Evolutionary conservation across 2,329 filamentous ascomycete genomes (phyloP).

Genomic region (Colletotrichum sp.): DNA sequence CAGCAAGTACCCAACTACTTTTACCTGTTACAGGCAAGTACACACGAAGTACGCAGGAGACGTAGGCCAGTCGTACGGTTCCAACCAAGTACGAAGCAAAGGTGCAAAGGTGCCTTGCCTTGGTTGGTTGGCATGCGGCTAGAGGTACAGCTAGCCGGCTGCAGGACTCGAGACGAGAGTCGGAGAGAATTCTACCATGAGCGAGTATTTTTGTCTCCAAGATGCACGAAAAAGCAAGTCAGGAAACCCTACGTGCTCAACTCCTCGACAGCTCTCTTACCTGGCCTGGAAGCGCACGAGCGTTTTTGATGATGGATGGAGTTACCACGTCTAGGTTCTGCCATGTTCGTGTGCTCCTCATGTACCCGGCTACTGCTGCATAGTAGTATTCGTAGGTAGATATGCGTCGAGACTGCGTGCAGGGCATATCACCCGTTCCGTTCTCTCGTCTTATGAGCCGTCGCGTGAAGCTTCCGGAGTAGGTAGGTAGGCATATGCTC

Average conservation of each 20-base stretch:
- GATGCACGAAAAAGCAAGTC: not conserved
- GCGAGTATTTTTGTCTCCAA: not conserved
- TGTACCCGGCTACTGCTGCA: not conserved
- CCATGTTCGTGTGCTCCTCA: not conserved
- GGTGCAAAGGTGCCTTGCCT: not conserved
- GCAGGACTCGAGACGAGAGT: not conserved
- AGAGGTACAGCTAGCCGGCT: not conserved
- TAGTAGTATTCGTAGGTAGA: not conserved
- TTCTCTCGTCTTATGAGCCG: not conserved
- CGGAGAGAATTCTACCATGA: not conserved
- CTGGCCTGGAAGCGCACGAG: not conserved
- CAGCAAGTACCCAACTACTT: not conserved
- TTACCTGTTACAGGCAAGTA: not conserved
- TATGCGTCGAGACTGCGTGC: not conserved
- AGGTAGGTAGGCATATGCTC: not conserved
- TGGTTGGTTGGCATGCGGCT: not conserved
- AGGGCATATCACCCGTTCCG: not conserved
- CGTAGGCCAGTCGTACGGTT: not conserved
- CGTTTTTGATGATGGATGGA: not conserved
- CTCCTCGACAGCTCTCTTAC: not conserved
- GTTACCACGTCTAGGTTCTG: not conserved
- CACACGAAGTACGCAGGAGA: not conserved
- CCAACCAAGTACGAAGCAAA: not conserved
- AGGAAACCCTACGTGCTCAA: slow-evolving; percentile 5
- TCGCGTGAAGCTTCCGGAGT: not conserved